Base-by-base conservation (phyloP, 1,139 yeast genomes). In the Suhomyces anneliseae region DNA sequence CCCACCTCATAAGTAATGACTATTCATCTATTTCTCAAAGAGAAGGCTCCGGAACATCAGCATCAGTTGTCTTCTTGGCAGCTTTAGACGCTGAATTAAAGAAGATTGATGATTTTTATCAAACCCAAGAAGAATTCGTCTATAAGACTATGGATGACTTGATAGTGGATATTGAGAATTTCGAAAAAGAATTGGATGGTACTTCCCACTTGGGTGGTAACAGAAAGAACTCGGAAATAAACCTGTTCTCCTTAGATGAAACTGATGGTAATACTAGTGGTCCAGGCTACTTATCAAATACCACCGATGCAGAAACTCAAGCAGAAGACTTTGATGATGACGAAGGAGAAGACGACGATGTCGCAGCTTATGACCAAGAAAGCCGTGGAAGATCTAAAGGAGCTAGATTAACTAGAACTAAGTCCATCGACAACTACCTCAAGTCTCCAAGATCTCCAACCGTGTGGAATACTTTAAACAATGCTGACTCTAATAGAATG, bases 81-180 rank as follows among this genome's bases (percentile, higher is more conserved):
- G 83, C 82, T 27, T 69, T 85, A 42, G 74, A 76, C 48, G 75
- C 78, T 4, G 90, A 85, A 56, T 71, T 83, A 51, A 55, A 58
- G 32, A 84, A 82, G 60, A 78, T 85, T 43, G 89, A 85, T 57
- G 76, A 69, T 9, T 85, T 85, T 52, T 85, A 82, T 61, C 68
- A 72, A 50, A 58, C 66, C 8, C 81, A 80, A 53, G 88, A 85
- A 59, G 60, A 65, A 6, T 71, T 67, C 47, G 71, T 81, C 27
- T 79, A 72, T 54, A 62, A 61, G 32, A 76, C 72, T 43, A 76
- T 82, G 47, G 81, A 80, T 24, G 75, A 72, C n/a, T 66, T 85
- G 49, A 66, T 80, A 14, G 61, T 65, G 34, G 89, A 83, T 54
- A 70, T 79, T 41, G 76, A 76, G 47, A 65, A 65, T 37, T 77